Conservation (phyloP, 768 basidiomycete genomes). For the Russula olivacea region DNA sequence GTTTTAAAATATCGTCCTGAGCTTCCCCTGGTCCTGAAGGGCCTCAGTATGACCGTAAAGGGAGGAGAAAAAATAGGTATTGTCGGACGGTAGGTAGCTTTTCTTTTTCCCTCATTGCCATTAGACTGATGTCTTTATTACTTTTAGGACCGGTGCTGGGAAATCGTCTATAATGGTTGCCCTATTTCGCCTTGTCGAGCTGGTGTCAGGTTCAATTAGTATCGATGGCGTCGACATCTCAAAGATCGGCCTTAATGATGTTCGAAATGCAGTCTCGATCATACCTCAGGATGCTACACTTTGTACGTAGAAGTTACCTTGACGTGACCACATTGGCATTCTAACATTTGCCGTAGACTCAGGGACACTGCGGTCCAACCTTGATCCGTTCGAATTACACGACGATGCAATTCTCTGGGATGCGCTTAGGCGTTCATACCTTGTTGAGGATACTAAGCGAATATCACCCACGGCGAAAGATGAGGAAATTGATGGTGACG, state of each 20-base stretch:
- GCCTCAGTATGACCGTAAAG: conserved; percentile 60
- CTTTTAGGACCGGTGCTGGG: conserved; percentile 65
- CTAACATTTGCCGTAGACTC: conserved; percentile 44
- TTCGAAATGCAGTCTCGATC: conserved; percentile 64
- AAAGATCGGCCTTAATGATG: conserved; percentile 67
- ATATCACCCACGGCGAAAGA: conserved; percentile 27
- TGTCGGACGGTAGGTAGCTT: conserved; percentile 52
- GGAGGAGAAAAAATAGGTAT: conserved; percentile 90
- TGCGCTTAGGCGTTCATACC: conserved; percentile 76
- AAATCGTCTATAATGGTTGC: conserved; percentile 92
- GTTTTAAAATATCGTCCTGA: conserved; percentile 81
- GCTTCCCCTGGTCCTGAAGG: conserved; percentile 81
- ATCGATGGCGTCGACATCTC: conserved; percentile 86
- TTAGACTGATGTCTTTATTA: conserved; percentile 2
- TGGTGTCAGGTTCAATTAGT: conserved; percentile 62
- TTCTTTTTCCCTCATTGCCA: conserved; percentile 4
- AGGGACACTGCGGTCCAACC: conserved; percentile 77
- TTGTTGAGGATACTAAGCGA: conserved; percentile 50
- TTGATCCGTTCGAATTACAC: conserved; percentile 81
- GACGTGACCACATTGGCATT: conserved; percentile 31
- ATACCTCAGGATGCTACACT: conserved; percentile 73
- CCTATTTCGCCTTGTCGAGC: conserved; percentile 80
- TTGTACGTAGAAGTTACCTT: conserved; percentile 36
- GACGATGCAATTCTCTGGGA: conserved; percentile 84
- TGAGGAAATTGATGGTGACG: conserved; percentile 33